phyloP scores from a whole-genome alignment of 2,329 filamentous ascomycete species.

The Sporothrix pallida region DNA sequence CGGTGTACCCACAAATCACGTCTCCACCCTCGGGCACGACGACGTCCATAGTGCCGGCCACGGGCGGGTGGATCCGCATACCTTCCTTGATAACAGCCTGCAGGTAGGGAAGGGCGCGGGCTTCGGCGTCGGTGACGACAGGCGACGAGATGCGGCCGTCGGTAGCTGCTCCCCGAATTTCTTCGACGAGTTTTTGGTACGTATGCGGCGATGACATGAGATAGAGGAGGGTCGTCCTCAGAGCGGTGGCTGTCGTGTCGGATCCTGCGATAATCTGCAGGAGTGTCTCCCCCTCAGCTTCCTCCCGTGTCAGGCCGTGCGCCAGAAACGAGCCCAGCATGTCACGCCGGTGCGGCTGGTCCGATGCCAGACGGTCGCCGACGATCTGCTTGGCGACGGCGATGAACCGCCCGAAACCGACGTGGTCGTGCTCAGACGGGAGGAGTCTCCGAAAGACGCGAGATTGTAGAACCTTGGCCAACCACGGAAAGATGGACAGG shows the following conservation, averaged over 20 bases:
- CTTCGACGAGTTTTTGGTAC: slow-evolving; percentile 39
- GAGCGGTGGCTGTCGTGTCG: slow-evolving; percentile 43
- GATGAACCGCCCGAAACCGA: slow-evolving; percentile 50
- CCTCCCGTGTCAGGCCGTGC: slow-evolving; percentile 48
- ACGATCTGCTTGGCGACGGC: slow-evolving; percentile 40
- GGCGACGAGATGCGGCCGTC: slow-evolving; percentile 43
- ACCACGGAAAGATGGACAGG: slow-evolving; percentile 49
- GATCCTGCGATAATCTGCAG: slow-evolving; percentile 47
- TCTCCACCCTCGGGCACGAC: slow-evolving; percentile 49
- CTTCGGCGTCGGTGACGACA: slow-evolving; percentile 46
- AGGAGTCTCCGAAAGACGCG: slow-evolving; percentile 50
- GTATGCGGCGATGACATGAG: slow-evolving; percentile 40
- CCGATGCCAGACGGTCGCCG: slow-evolving; percentile 29
- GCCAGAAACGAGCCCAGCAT: slow-evolving; percentile 52
- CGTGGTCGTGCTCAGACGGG: slow-evolving; percentile 49
- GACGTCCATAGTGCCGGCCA: slow-evolving; percentile 45
- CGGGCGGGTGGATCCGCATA: slow-evolving; percentile 54
- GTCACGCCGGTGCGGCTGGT: slow-evolving; percentile 42
- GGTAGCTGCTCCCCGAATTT: slow-evolving; percentile 48
- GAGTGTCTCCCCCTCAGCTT: slow-evolving; percentile 54
- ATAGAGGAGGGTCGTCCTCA: slow-evolving; percentile 42
- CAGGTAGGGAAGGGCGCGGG: slow-evolving; percentile 52
- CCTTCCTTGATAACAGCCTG: slow-evolving; percentile 58
- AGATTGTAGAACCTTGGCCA: slow-evolving; percentile 51
- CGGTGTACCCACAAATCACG: slow-evolving; percentile 47